phyloP scores from a whole-genome alignment of 768 basidiomycete species.

The Collybia sordida region DNA sequence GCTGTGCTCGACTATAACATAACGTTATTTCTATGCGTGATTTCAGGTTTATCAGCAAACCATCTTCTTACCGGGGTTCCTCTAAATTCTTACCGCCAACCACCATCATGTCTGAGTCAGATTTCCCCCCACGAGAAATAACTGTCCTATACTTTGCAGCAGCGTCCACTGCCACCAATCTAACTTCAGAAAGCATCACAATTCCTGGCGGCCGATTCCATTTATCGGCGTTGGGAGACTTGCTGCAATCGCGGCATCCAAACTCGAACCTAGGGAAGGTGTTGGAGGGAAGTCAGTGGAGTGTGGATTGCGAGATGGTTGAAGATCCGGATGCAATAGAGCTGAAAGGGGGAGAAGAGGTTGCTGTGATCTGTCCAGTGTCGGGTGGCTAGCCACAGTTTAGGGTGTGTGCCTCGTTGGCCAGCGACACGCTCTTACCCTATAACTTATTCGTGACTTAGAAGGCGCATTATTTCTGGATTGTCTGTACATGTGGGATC shows the following conservation, averaged over 20 bases:
- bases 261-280: constrained; percentile 49
- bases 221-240: constrained; percentile 47
- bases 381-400: constrained; percentile 60
- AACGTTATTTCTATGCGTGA: too few species aligned
- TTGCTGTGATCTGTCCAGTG: constrained; percentile 80
- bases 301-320: constrained; percentile 80
- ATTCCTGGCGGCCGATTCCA: constrained; percentile 48
- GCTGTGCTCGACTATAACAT: too few species aligned
- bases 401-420: background rate
- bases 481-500: background rate
- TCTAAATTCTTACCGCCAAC: background rate
- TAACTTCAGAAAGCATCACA: constrained; percentile 49
- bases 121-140: constrained; percentile 23
- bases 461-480: background rate
- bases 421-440: background rate
- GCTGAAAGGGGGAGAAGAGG: constrained; percentile 71
- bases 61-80: background rate
- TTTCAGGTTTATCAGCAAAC: background rate
- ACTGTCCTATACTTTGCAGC: constrained; percentile 59
- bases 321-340: constrained; percentile 48
- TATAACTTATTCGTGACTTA: too few species aligned
- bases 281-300: constrained; percentile 68
- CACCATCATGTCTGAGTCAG: constrained; percentile 19
- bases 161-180: constrained; percentile 69
- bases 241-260: constrained; percentile 58